phyloP scores from a whole-genome alignment of 768 basidiomycete species.

The Boletus coccyginus region DNA sequence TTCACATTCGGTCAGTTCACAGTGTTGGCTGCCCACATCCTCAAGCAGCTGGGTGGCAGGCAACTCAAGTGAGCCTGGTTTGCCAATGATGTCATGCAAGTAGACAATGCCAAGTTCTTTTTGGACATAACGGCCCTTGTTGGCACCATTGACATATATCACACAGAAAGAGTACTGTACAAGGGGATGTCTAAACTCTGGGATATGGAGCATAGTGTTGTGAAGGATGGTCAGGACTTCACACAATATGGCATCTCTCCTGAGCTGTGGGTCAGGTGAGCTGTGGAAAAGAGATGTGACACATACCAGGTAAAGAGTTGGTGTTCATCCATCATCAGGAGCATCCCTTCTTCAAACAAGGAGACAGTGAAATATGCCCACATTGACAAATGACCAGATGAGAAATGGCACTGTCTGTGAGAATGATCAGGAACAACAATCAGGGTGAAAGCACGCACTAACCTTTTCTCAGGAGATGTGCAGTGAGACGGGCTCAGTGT shows the following conservation, averaged over 20 bases:
- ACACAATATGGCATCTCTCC: slow-evolving; percentile 80
- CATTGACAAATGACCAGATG: slow-evolving; percentile 79
- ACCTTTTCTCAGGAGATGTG: slow-evolving; percentile 60
- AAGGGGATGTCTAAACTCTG: slow-evolving; percentile 78
- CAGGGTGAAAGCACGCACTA: not conserved
- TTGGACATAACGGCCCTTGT: slow-evolving; percentile 66
- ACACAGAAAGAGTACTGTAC: slow-evolving; percentile 80
- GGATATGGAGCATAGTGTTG: slow-evolving; percentile 59
- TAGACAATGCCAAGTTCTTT: slow-evolving; percentile 83
- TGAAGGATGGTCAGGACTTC: slow-evolving; percentile 79
- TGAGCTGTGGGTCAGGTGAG: slow-evolving; percentile 25
- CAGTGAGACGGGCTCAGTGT: slow-evolving; percentile 42
- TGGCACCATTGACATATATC: slow-evolving; percentile 71
- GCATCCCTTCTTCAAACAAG: slow-evolving; percentile 73
- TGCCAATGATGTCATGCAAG: slow-evolving; percentile 81
- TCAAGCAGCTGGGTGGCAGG: slow-evolving; percentile 62
- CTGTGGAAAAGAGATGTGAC: not conserved
- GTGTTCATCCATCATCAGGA: slow-evolving; percentile 78
- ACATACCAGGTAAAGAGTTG: slow-evolving; percentile 78
- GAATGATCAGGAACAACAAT: not conserved
- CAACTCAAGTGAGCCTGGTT: slow-evolving; percentile 59
- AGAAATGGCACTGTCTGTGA: slow-evolving; percentile 76
- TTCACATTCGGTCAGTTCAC: slow-evolving; percentile 41
- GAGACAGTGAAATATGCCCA: slow-evolving; percentile 73
- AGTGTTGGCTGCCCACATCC: slow-evolving; percentile 39